Conservation (phyloP, 257 asterid genomes). For the Mentha longifolia region DNA sequence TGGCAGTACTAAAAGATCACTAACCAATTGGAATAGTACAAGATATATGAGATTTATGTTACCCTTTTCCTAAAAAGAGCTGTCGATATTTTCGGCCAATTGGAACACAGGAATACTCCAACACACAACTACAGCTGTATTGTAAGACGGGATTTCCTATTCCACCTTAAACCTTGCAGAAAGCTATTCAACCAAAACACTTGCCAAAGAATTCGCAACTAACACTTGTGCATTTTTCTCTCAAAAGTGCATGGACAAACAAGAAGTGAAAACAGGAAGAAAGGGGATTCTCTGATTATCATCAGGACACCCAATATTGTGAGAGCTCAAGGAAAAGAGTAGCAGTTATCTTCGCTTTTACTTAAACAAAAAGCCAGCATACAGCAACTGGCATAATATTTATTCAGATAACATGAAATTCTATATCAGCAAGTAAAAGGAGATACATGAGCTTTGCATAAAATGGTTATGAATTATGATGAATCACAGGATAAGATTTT, state of each 20-base stretch:
- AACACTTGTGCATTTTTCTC: background rate
- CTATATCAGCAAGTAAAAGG: slow-evolving; percentile 17
- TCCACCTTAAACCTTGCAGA: background rate
- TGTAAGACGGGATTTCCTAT: background rate
- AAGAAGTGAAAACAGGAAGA: background rate
- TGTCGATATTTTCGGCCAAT: background rate
- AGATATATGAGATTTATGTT: background rate
- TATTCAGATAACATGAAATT: background rate
- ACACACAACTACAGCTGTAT: background rate
- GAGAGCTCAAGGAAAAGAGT: background rate
- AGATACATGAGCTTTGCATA: background rate
- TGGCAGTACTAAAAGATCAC: background rate
- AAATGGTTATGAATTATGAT: slow-evolving; percentile 4
- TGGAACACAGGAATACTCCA: background rate
- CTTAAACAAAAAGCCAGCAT: background rate
- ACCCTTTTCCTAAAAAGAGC: background rate
- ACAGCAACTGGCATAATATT: background rate
- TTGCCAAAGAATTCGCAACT: background rate
- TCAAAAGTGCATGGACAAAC: background rate
- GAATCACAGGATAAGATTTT: background rate
- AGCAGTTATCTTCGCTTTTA: background rate
- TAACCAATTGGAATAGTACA: background rate
- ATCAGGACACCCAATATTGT: background rate
- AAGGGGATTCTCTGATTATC: background rate
- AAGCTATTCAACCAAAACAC: background rate